Evolutionary conservation across 129 eudicot species (phyloP).

Genomic region (Escallonia herrerae): DNA sequence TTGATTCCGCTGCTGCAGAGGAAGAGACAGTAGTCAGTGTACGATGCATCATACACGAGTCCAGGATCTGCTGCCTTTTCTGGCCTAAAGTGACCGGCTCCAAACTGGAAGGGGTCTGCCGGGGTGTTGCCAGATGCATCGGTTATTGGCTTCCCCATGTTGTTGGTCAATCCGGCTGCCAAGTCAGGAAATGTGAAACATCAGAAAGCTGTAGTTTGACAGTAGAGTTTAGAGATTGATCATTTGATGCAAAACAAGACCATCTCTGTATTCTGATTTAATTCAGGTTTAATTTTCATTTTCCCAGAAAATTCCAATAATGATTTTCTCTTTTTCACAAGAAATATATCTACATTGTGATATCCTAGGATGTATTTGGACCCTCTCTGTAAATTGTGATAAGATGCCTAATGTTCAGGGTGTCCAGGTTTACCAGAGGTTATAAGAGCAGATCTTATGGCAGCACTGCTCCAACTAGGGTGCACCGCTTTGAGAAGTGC

Average conservation of each 20-base stretch:
- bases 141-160: conserved; percentile 46
- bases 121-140: conserved; percentile 51
- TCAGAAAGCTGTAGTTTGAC: neutral
- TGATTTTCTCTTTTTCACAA: too few species aligned
- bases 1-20: conserved; percentile 42
- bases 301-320: too few species aligned
- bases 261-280: too few species aligned
- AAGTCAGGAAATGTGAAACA: neutral
- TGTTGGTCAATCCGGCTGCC: conserved; percentile 63
- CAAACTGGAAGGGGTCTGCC: conserved; percentile 82
- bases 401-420: too few species aligned
- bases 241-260: too few species aligned
- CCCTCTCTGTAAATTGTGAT: too few species aligned
- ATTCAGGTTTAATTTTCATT: too few species aligned
- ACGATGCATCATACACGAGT: conserved; percentile 75
- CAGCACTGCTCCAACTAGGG: conserved; percentile 51
- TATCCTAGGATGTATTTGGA: too few species aligned
- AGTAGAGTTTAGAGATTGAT: too few species aligned
- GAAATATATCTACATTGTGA: too few species aligned
- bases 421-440: conserved; percentile 30
- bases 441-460: conserved; percentile 51
- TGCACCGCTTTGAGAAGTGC: conserved; percentile 44
- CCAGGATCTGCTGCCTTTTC: conserved; percentile 90
- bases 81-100: conserved; percentile 85
- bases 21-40: conserved; percentile 61